Percentiles rank a stretch among this genome's conserved stretches.
These are phyloP conservation scores for Exobasidium rhododendri DNA, from an alignment of 1,284 basidiomycete species.

Conservation along the genomic window DNA sequence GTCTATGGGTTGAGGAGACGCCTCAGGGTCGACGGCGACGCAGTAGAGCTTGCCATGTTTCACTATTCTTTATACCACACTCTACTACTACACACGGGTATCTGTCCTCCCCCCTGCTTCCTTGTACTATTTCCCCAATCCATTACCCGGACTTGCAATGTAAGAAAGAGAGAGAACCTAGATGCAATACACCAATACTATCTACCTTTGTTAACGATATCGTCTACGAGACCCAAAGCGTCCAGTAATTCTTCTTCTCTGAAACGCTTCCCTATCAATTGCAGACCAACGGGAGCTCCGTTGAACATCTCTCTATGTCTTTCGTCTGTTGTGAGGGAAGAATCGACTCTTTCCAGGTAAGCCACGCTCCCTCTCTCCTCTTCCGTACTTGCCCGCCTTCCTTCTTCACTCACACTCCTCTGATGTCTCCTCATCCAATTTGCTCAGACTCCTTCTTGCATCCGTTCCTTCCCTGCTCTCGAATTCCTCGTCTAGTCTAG, in stretches of 20 bases:
- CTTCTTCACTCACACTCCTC: constrained; percentile 18
- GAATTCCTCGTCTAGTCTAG: constrained; percentile 17
- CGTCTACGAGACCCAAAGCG: constrained; percentile 21
- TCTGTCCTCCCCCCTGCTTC: background rate
- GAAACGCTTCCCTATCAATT: constrained; percentile 29
- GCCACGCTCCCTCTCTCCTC: constrained; percentile 13
- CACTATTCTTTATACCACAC: background rate
- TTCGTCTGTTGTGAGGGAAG: constrained; percentile 17
- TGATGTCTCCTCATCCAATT: background rate
- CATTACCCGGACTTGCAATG: background rate
- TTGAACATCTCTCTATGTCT: constrained; percentile 27
- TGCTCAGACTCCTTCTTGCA: constrained; percentile 6
- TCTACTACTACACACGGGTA: background rate
- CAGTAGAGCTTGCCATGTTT: background rate
- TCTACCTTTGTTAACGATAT: constrained; percentile 15
- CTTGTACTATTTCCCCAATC: background rate
- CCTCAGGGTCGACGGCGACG: background rate
- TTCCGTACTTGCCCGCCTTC: background rate
- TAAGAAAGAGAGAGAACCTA: too few relatives aligned
- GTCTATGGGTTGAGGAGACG: background rate
- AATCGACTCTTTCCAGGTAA: background rate
- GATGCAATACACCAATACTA: background rate
- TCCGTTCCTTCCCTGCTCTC: constrained; percentile 10
- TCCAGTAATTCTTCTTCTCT: constrained; percentile 22
- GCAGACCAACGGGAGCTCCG: constrained; percentile 30